Evolutionary conservation across 805 yeast species (phyloP).

Genomic region (Naumovozyma castellii): DNA sequence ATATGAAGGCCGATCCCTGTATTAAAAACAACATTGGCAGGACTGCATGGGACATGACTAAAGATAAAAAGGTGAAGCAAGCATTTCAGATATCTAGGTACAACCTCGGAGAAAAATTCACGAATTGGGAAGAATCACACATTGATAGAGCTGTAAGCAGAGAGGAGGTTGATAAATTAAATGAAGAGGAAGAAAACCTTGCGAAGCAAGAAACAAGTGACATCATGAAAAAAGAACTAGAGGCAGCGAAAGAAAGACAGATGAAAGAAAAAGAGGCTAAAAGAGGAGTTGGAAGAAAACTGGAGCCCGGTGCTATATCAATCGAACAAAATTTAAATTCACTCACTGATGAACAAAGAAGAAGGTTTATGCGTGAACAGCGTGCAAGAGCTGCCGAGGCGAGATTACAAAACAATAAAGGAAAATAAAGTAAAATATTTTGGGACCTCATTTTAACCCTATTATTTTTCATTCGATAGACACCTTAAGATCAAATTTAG

Average conservation of each 20-base stretch:
- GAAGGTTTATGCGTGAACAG: slow-evolving; percentile 81
- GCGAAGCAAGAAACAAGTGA: slow-evolving; percentile 34
- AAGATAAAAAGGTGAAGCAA: slow-evolving; percentile 36
- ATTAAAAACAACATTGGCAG: slow-evolving; percentile 43
- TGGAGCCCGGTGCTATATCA: slow-evolving; percentile 20
- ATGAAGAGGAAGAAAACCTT: slow-evolving; percentile 31
- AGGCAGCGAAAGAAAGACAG: slow-evolving; percentile 22
- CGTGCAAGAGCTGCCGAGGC: slow-evolving; percentile 96
- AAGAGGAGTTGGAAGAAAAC: slow-evolving; percentile 32
- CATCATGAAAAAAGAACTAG: slow-evolving; percentile 19
- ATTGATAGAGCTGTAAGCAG: slow-evolving; percentile 51
- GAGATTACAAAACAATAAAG: slow-evolving; percentile 37
- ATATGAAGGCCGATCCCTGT: slow-evolving; percentile 64
- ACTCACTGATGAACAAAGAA: slow-evolving; percentile 62
- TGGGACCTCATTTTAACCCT: background rate
- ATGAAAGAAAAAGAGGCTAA: slow-evolving; percentile 11
- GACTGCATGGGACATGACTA: slow-evolving; percentile 60
- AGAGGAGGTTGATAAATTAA: slow-evolving; percentile 44
- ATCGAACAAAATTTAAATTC: slow-evolving; percentile 43
- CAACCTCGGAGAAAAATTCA: slow-evolving; percentile 56
- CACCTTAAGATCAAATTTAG: too few relatives aligned
- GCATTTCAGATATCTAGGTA: slow-evolving; percentile 62
- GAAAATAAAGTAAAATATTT: too few relatives aligned
- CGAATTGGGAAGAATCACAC: slow-evolving; percentile 61
- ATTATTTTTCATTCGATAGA: background rate